These are phyloP conservation scores for Lachancea cidri DNA, from an alignment of 805 yeast species.

Conservation along the genomic window DNA sequence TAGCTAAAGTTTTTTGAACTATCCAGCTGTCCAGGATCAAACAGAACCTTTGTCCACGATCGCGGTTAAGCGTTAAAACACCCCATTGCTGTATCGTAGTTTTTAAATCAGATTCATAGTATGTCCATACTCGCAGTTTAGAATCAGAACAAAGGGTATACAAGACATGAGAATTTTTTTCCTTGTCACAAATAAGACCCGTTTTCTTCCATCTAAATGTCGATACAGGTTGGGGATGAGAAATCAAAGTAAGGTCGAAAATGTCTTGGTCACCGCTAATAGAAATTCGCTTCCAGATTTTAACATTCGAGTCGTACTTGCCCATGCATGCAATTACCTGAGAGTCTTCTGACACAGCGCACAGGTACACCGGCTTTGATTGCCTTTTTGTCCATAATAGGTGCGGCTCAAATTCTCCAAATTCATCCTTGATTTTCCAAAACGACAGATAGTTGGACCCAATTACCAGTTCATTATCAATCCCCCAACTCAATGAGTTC, in stretches of 20 bases:
- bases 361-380: slow-evolving; percentile 54
- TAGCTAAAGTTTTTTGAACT: slow-evolving; percentile 25
- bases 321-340: slow-evolving; percentile 61
- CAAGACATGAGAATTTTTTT: slow-evolving; percentile 44
- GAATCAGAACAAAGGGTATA: slow-evolving; percentile 62
- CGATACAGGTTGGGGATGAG: slow-evolving; percentile 58
- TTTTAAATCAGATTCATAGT: slow-evolving; percentile 55
- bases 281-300: slow-evolving; percentile 71
- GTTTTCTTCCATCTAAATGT: slow-evolving; percentile 52
- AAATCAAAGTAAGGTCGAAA: slow-evolving; percentile 64
- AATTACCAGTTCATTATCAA: slow-evolving; percentile 47
- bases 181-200: slow-evolving; percentile 28
- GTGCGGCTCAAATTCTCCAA: slow-evolving; percentile 35
- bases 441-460: slow-evolving; percentile 56
- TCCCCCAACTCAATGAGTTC: slow-evolving; percentile 52
- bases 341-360: slow-evolving; percentile 62
- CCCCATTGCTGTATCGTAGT: slow-evolving; percentile 57
- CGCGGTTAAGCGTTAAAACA: slow-evolving; percentile 30
- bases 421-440: slow-evolving; percentile 45
- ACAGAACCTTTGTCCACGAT: slow-evolving; percentile 29
- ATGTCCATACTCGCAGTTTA: slow-evolving; percentile 62
- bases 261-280: slow-evolving; percentile 58
- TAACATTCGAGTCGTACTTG: slow-evolving; percentile 58
- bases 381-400: slow-evolving; percentile 42
- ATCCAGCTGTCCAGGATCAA: slow-evolving; percentile 39